Base-by-base conservation (phyloP, 805 yeast genomes). In the Wickerhamomyces silvicola region DNA sequence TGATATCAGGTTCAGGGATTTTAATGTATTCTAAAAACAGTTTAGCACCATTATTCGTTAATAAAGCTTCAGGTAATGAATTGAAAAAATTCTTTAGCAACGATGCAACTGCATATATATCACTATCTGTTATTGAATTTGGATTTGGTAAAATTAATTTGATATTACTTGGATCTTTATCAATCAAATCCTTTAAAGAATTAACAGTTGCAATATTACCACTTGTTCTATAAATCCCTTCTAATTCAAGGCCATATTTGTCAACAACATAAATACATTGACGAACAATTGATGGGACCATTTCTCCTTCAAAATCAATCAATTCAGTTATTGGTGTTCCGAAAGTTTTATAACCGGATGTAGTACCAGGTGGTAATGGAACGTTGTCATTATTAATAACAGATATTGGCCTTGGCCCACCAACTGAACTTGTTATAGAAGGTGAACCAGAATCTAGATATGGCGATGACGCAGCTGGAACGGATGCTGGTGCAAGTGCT, bases 241-340 rank as follows among this genome's bases (percentile, higher is more conserved):
- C 97, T 21, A 83, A 64, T 31, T 84, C 80, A 23, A 81, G 55
- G 2, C 99, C 99, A 53, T 81, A 78, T 24, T 68, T 70, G 51
- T 92, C 97, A 22, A 92, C 78, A 7, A 88, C 80, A 41, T 78
- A 80, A 31, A 90, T 82, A 65, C 97, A 88, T 51, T 80, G 84
- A 41, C 80, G 78, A 9, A 92, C 98, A 30, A 92, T 73, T 12
- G 81, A 70, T 2, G 99, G 99, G 5, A 92, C 96, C 56, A 84
- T 80, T 43, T 85, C 95, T 33, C 87, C 90, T 41, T 94, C 96
- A 44, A 71, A 77, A 39, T 78, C 81, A 13, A 87, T 75, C 27
- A 85, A 60, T 8, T 68, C 75, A 37, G 81, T 94, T n/a, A 92
- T 67, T 1, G 94, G 80, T 0, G 80, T 76, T 0, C 96, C 97